Base-by-base conservation (phyloP, 2,329 filamentous ascomycete species). In the Zasmidium cellare region DNA sequence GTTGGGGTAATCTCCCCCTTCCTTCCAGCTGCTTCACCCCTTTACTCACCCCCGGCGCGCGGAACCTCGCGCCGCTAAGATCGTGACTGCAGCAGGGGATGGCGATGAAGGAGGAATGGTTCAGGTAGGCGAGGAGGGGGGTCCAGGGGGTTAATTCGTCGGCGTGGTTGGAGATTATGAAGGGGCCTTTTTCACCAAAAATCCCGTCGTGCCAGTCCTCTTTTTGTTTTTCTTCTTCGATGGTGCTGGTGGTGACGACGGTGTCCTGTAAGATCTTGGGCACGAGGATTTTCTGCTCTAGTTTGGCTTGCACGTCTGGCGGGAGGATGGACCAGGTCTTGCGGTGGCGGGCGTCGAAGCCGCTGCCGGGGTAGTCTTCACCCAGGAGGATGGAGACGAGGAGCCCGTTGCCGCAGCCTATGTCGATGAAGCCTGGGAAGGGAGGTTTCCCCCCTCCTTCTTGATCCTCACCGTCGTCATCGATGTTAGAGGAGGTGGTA, bases 131-230 rank as follows among this genome's bases (percentile, higher is more conserved):
- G 44, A 99, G 84, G 18, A 97, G 82, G 0, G 94, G 94, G 0
- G 94, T 97, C 94, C 94, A 99, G 0, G 91, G 86, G 0, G 94
- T 99, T 14, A 99, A 82, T 76, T 99, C 92, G 71, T 99, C 94
- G 11, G 93, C 93, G 73, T 99, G 94, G 71, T 99, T 99, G 50
- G 92, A 96, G 62, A 99, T 89, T 67, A 99, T 91, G 74, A 99
- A 99, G 0, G 91, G 96, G 24, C 86, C 85, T 16, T 74, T 72
- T 0, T 49, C 5, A 7, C 28, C 28, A 69, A 97, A 96, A 9
- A 80, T 69, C 35, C 93, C 94, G 61, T 79, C 71, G 64, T 84
- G 81, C 60, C 62, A 67, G 20, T 22, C 31, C 9, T 35, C 52
- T 9, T 65, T 53, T 45, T 51, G 24, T 28, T 41, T 14, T 41